Base-by-base conservation (phyloP, 306 rosid species). In the Lathyrus tuberosus region DNA sequence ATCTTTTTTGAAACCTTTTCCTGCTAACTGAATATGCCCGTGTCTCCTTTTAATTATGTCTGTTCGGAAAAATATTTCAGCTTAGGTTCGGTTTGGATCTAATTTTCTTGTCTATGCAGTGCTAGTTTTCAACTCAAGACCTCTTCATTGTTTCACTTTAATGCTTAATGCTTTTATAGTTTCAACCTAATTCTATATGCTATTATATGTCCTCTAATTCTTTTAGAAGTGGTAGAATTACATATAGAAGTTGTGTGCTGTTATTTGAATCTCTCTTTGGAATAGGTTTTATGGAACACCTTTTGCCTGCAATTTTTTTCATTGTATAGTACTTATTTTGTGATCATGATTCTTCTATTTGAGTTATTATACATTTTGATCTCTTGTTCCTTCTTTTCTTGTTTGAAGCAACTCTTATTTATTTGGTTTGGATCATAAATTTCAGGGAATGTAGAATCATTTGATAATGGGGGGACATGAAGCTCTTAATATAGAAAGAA, bases 401-500 rank as follows among this genome's bases (percentile, higher is more conserved):
- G 56, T 49, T 74, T 60, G 10, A 15, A 65, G 18, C 9, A 59
- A 18, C 66, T 59, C 71, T 62, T 53, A 65, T 12, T 51, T 16
- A 70, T 62, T n/a, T 60, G 67, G 48, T 69, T 76, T 65, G 16
- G 28, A 49, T 15, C 67, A 67, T 42, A 63, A 71, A 62, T 62
- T 78, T 59, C 86, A 85, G 88, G 81, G 54, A 28, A 68, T 59
- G 76, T 69, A 9, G 65, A 62, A 59, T 76, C 77, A 62, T 62
- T 71, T 42, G 56, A 52, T 8, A 64, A 59, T 5, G 57, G 56
- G 56, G 51, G 48, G 49, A 62, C 35, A 11, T 24, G 31, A 46
- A 64, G 66, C 30, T 52, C 80, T 73, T 75, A 13, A 63, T 65
- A 56, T 57, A 42, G 70, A 62, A 74, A 41, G 80, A 77, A 67